Conservation (phyloP, 1,139 yeast species). For the Arxiozyma bovina region DNA sequence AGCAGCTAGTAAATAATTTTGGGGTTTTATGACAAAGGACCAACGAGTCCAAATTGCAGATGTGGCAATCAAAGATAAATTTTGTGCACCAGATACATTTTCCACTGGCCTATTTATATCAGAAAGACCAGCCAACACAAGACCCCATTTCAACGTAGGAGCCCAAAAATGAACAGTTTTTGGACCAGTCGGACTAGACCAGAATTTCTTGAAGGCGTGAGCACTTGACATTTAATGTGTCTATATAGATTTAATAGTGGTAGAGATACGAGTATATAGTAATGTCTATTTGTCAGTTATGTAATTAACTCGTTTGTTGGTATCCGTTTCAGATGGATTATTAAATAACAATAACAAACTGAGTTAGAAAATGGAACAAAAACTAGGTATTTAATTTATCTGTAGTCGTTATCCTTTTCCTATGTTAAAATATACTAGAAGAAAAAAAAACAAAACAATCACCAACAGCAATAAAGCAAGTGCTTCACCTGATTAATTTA, state of each 20-base stretch:
- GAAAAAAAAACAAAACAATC: too few species aligned
- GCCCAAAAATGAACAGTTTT: constrained; percentile 90
- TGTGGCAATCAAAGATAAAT: constrained; percentile 74
- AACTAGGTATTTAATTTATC: not conserved
- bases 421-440: not conserved
- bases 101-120: constrained; percentile 89
- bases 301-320: not conserved
- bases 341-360: not conserved
- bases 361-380: not conserved
- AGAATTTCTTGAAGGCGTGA: constrained; percentile 49
- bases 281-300: not conserved
- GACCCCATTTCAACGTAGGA: constrained; percentile 54
- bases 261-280: not conserved
- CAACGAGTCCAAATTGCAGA: constrained; percentile 98
- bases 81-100: constrained; percentile 86
- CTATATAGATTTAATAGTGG: not conserved
- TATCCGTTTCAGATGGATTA: not conserved
- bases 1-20: constrained; percentile 77
- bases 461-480: too few species aligned
- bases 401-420: not conserved
- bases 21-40: constrained; percentile 90
- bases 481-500: too few species aligned
- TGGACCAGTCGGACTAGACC: constrained; percentile 89
- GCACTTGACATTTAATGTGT: constrained; percentile 24
- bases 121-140: constrained; percentile 82